phyloP scores from a whole-genome alignment of 768 basidiomycete genomes.

The Candolleomyces eurysporus region DNA sequence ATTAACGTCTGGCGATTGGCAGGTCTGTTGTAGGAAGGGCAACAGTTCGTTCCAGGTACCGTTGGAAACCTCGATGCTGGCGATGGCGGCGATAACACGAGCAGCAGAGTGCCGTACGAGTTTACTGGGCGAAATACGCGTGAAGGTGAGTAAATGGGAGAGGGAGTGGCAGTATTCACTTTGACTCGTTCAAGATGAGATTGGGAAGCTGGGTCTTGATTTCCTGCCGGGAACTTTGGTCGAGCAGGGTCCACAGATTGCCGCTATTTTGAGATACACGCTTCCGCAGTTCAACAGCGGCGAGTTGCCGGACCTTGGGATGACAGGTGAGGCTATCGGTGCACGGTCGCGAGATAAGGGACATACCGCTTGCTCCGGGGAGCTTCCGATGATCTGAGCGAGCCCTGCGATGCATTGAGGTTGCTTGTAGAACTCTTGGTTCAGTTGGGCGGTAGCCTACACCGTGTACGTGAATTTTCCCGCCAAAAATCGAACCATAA shows the following conservation, averaged over 20 bases:
- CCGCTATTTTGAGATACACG: slow-evolving; percentile 79
- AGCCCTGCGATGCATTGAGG: slow-evolving; percentile 89
- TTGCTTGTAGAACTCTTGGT: slow-evolving; percentile 91
- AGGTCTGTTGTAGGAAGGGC: slow-evolving; percentile 81
- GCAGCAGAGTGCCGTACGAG: slow-evolving; percentile 92
- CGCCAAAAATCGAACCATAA: slow-evolving; percentile 9
- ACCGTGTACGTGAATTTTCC: slow-evolving; percentile 6
- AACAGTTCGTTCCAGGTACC: slow-evolving; percentile 86
- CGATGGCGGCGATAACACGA: slow-evolving; percentile 91
- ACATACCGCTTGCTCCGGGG: slow-evolving; percentile 80
- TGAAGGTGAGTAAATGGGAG: slow-evolving; percentile 11
- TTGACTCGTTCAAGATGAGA: slow-evolving; percentile 71
- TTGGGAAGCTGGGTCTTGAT: slow-evolving; percentile 85
- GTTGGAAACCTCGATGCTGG: slow-evolving; percentile 77
- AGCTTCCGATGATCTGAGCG: slow-evolving; percentile 79
- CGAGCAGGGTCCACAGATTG: slow-evolving; percentile 75
- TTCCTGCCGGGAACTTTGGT: slow-evolving; percentile 65
- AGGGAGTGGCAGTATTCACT: slow-evolving; percentile 45
- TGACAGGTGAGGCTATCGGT: slow-evolving; percentile 6
- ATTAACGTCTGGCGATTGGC: slow-evolving; percentile 58
- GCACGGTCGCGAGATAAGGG: slow-evolving; percentile 6
- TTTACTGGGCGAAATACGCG: slow-evolving; percentile 47
- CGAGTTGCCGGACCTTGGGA: slow-evolving; percentile 88
- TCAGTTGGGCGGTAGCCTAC: slow-evolving; percentile 89
- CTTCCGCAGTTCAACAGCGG: slow-evolving; percentile 95